phyloP scores from a whole-genome alignment of 768 basidiomycete species.

The Candolleomyces efflorescens region DNA sequence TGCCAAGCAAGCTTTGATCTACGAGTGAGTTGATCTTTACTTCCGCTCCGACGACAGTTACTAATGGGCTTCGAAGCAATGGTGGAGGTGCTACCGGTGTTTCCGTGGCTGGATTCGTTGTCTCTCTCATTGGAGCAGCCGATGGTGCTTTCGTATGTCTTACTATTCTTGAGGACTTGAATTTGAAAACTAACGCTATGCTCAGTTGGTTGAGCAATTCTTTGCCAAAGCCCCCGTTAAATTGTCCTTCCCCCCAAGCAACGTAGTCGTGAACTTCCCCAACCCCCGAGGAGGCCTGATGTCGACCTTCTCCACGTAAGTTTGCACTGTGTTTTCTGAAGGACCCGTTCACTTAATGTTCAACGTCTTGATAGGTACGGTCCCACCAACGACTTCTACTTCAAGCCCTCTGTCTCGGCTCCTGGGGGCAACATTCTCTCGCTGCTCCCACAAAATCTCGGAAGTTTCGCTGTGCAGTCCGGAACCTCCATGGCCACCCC shows the following conservation, averaged over 20 bases:
- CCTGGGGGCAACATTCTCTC: constrained; percentile 51
- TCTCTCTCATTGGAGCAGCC: constrained; percentile 47
- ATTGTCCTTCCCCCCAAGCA: constrained; percentile 45
- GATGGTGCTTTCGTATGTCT: constrained; percentile 53
- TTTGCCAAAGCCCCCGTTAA: constrained; percentile 38
- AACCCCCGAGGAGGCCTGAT: constrained; percentile 53
- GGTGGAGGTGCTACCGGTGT: constrained; percentile 43
- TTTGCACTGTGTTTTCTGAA: not conserved
- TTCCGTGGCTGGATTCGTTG: constrained; percentile 40
- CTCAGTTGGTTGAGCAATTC: constrained; percentile 47
- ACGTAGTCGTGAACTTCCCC: constrained; percentile 37
- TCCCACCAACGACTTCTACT: constrained; percentile 55
- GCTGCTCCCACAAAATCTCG: constrained; percentile 37
- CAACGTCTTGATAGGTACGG: constrained; percentile 36
- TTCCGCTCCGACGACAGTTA: not conserved
- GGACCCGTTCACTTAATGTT: not conserved
- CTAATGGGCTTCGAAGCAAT: constrained; percentile 31
- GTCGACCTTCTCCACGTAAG: constrained; percentile 43
- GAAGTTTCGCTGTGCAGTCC: constrained; percentile 34
- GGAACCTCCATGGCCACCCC: constrained; percentile 46
- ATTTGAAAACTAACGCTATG: not conserved
- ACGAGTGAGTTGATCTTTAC: constrained; percentile 40
- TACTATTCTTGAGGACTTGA: not conserved
- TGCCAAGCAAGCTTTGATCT: constrained; percentile 44
- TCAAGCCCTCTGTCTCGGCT: constrained; percentile 51